phyloP scores from a whole-genome alignment of 306 rosid species.

The Carpinus fangiana region DNA sequence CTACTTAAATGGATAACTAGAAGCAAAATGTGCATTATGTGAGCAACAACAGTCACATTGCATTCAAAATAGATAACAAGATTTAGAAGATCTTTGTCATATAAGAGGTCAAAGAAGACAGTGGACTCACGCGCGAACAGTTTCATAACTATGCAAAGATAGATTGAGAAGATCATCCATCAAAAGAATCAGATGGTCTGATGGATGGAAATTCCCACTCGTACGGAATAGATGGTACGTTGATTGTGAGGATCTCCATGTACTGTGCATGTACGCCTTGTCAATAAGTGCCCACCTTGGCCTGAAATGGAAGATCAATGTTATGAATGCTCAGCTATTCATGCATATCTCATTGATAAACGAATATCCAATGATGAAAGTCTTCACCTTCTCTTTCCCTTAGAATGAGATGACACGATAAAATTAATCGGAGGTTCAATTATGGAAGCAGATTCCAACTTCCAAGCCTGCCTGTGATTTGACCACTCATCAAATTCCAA shows the following conservation, averaged over 20 bases:
- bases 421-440: slow-evolving; percentile 89
- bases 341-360: slow-evolving; percentile 23
- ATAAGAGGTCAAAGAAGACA: slow-evolving; percentile 22
- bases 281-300: slow-evolving; percentile 99
- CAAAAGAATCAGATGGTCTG: slow-evolving; percentile 78
- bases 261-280: slow-evolving; percentile 96
- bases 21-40: background rate
- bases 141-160: slow-evolving; percentile 84
- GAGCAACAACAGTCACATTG: background rate
- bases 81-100: background rate
- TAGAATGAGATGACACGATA: slow-evolving; percentile 74
- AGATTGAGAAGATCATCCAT: slow-evolving; percentile 82
- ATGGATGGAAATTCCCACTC: slow-evolving; percentile 65
- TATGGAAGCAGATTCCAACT: slow-evolving; percentile 94
- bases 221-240: slow-evolving; percentile 84
- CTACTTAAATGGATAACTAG: background rate
- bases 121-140: slow-evolving; percentile 87
- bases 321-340: slow-evolving; percentile 14
- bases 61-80: background rate
- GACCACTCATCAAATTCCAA: slow-evolving; percentile 97
- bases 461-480: slow-evolving; percentile 98
- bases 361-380: slow-evolving; percentile 18
- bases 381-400: slow-evolving; percentile 83
- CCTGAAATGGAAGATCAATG: slow-evolving; percentile 42
- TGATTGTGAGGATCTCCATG: slow-evolving; percentile 98